Conservation (phyloP, 1,284 basidiomycete genomes). For the Malassezia vespertilionis region DNA sequence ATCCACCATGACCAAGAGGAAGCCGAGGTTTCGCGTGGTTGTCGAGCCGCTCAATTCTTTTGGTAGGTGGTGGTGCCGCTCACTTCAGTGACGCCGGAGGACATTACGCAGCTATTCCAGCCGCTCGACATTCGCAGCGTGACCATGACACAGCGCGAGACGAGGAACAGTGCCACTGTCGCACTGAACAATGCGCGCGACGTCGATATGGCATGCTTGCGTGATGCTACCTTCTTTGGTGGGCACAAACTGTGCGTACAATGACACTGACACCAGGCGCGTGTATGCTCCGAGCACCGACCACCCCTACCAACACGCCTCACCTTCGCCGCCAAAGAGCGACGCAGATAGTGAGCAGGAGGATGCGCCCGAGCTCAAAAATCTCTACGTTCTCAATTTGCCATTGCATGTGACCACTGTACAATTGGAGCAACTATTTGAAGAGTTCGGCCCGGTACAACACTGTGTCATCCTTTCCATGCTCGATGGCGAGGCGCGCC, state of each 20-base stretch:
- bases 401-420: constrained; percentile 39
- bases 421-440: constrained; percentile 34
- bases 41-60: constrained; percentile 4
- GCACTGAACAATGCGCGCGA: not conserved
- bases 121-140: constrained; percentile 1
- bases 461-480: constrained; percentile 46
- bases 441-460: constrained; percentile 28
- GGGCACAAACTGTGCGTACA: not conserved
- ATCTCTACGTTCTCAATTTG: constrained; percentile 44
- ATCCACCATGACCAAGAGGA: constrained; percentile 5
- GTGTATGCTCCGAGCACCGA: not conserved
- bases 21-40: not conserved
- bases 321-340: not conserved
- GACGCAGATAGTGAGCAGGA: not conserved
- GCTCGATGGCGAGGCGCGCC: constrained; percentile 41
- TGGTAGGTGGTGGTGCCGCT: not conserved
- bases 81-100: constrained; percentile 1
- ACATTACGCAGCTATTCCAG: constrained; percentile 1
- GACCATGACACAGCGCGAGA: not conserved
- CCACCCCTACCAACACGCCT: not conserved
- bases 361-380: constrained; percentile 1
- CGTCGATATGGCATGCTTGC: constrained; percentile 8
- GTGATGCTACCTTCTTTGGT: not conserved
- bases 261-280: constrained; percentile 1
- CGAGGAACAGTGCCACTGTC: not conserved